Base-by-base conservation (phyloP, 305 asterid genomes). In the Rubia occidens region DNA sequence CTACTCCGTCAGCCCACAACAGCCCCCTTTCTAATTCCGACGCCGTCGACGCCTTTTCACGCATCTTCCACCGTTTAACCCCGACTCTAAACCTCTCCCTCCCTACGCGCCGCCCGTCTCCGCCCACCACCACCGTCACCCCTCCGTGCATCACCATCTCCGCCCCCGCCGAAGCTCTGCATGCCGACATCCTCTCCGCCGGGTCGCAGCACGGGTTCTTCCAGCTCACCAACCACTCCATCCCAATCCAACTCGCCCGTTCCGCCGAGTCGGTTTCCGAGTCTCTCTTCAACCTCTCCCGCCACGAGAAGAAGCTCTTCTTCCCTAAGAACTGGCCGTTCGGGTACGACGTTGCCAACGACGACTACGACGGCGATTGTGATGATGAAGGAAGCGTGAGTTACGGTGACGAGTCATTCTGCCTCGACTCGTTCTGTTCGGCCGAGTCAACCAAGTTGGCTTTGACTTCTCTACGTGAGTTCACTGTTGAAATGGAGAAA, bases 241-340 rank as follows among this genome's bases (percentile, higher is more conserved):
- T 82, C 80, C 71, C 84, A 39, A 53, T 80, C 77, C 71, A 78
- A 49, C 82, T 79, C 65, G 85, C 84, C 54, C 72, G 60, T 42
- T 58, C 85, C 49, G 86, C 89, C 60, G 83, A 78, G 45, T 72
- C 85, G 43, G 72, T 79, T 49, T 75, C 88, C 14, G 35, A 44
- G 24, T 84, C 87, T 3, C 80, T 86, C 71, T 81, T 87, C 78
- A 42, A 70, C 77, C 90, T 86, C 72, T 80, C 92, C 56, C 69
- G 11, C 24, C 71, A 71, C 60, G 77, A 71, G 6, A 87, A 89
- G 59, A 75, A 67, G 0, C 74, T 62, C 44, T 54, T 67, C 62
- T 82, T 84, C 81, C 86, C 93, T 10, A 71, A 56, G 24, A 79
- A 82, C 83, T 89, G 95, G 95, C 96, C 96, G 4, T 65, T 89